Percentiles rank a stretch among this genome's conserved stretches.
phyloP scores from a whole-genome alignment of 495 filamentous ascomycete genomes.

The Recurvomyces mirabilis region DNA sequence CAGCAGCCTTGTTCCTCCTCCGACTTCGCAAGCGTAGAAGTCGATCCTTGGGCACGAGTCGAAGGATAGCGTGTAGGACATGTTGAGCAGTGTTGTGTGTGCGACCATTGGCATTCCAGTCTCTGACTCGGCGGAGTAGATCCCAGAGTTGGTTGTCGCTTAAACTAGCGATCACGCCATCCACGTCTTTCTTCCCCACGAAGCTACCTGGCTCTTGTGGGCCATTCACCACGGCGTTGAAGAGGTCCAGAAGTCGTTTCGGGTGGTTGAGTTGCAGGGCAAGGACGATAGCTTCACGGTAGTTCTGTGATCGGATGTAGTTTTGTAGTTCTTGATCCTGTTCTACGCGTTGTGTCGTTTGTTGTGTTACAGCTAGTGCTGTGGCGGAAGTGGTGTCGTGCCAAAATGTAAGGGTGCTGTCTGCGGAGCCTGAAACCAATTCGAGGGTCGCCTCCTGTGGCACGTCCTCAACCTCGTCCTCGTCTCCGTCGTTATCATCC shows the following conservation, averaged over 20 bases:
- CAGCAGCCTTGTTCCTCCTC: not conserved
- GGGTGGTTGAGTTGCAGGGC: conserved; percentile 91
- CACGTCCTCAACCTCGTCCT: not conserved
- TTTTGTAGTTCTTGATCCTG: conserved; percentile 90
- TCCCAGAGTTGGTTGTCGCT: conserved; percentile 70
- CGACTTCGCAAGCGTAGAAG: conserved; percentile 55
- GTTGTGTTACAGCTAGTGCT: conserved; percentile 52
- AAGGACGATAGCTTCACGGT: conserved; percentile 83
- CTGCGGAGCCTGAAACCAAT: conserved; percentile 78
- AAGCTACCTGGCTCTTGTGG: conserved; percentile 51
- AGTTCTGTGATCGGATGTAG: conserved; percentile 71
- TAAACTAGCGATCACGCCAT: conserved; percentile 68
- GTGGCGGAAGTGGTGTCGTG: conserved; percentile 79
- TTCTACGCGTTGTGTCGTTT: conserved; percentile 69
- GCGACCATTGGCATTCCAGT: conserved; percentile 94
- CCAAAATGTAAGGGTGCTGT: conserved; percentile 91
- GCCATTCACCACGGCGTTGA: conserved; percentile 58
- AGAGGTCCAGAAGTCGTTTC: conserved; percentile 67
- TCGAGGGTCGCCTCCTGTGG: conserved; percentile 5
- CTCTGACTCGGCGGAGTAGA: conserved; percentile 66
- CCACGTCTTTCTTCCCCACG: conserved; percentile 66
- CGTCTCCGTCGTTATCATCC: conserved; percentile 1
- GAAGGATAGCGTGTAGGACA: conserved; percentile 68
- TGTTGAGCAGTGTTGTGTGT: conserved; percentile 78
- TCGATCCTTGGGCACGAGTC: conserved; percentile 60